phyloP scores from a whole-genome alignment of 371 early-diverging fungal genomes.

The Mucor saturninus region DNA sequence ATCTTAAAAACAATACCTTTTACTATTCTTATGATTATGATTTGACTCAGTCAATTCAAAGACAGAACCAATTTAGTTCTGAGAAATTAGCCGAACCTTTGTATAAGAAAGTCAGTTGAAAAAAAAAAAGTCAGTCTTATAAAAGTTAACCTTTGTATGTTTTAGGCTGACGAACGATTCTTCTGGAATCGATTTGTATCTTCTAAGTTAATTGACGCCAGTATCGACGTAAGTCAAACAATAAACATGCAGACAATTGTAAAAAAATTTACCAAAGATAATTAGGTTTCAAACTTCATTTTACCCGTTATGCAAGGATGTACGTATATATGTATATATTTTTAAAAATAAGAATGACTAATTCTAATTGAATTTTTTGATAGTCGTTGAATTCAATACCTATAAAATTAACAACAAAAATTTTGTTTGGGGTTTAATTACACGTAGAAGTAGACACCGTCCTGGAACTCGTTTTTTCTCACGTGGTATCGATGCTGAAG shows the following conservation, averaged over 20 bases:
- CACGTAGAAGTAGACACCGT: constrained; percentile 81
- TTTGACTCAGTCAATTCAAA: constrained; percentile 83
- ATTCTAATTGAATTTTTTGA: neutral
- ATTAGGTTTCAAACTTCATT: constrained; percentile 76
- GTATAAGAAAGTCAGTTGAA: constrained; percentile 51
- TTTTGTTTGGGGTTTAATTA: constrained; percentile 81
- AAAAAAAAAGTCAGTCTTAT: neutral
- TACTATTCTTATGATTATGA: constrained; percentile 90
- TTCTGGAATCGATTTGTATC: constrained; percentile 87
- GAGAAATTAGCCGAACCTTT: constrained; percentile 31
- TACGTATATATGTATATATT: constrained; percentile 44
- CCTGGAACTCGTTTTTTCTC: constrained; percentile 91
- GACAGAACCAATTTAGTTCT: constrained; percentile 55
- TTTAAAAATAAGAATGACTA: neutral
- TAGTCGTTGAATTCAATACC: constrained; percentile 61
- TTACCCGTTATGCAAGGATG: constrained; percentile 93
- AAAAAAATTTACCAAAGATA: neutral
- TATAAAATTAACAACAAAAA: constrained; percentile 61
- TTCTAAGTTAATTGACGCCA: constrained; percentile 66
- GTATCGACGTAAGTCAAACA: constrained; percentile 47
- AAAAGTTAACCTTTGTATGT: neutral
- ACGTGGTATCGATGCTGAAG: constrained; percentile 93
- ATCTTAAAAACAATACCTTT: constrained; percentile 72
- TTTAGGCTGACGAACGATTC: constrained; percentile 85
- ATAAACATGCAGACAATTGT: neutral